Conservation (phyloP, 106 monocot genomes). For the Platanthera guangdongensis region DNA sequence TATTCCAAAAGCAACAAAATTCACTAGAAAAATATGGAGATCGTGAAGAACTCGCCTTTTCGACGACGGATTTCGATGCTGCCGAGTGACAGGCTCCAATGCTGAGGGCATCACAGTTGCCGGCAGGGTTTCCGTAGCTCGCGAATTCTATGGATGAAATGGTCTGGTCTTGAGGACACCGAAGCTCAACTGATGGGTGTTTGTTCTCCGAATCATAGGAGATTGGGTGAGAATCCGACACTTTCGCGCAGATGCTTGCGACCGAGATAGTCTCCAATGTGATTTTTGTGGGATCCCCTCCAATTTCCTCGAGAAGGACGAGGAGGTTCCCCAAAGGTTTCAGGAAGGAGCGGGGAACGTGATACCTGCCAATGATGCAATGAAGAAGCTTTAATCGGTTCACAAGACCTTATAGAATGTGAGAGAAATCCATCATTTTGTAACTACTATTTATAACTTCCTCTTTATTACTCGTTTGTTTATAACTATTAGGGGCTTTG, state of each 20-base stretch:
- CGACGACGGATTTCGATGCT: slow-evolving; percentile 27
- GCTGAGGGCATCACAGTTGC: slow-evolving; percentile 31
- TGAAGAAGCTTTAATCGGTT: background rate
- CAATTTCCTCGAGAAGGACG: slow-evolving; percentile 82
- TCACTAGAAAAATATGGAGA: background rate
- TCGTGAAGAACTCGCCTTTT: slow-evolving; percentile 30
- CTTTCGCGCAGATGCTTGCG: slow-evolving; percentile 15
- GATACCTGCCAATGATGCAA: slow-evolving; percentile 43
- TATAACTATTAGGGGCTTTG: no score
- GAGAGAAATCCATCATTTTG: no score
- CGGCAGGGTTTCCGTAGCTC: slow-evolving; percentile 53
- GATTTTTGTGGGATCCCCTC: slow-evolving; percentile 55
- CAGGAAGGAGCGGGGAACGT: slow-evolving; percentile 65
- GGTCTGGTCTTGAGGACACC: slow-evolving; percentile 28
- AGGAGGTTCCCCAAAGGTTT: slow-evolving; percentile 54
- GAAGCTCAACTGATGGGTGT: slow-evolving; percentile 22
- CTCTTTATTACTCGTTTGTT: no score
- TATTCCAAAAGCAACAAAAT: background rate
- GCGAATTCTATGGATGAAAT: slow-evolving; percentile 66
- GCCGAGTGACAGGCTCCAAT: slow-evolving; percentile 45
- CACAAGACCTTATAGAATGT: background rate
- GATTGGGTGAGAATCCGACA: slow-evolving; percentile 19
- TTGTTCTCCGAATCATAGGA: background rate
- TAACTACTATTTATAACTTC: no score
- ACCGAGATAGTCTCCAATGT: slow-evolving; percentile 55